Conservation (phyloP, 2,329 filamentous ascomycete genomes). For the Pseudopyricularia javanii region DNA sequence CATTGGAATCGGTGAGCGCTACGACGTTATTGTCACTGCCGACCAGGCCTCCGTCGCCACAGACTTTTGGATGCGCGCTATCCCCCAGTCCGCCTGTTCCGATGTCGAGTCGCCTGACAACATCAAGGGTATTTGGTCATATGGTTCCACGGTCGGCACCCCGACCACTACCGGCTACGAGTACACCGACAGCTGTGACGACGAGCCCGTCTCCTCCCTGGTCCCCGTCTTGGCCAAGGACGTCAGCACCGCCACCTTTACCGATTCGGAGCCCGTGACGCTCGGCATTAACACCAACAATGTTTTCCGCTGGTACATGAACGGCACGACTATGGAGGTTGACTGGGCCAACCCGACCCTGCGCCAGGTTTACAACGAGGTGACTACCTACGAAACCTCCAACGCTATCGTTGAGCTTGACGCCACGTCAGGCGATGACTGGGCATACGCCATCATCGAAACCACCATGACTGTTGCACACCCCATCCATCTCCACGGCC, state of each 20-base stretch:
- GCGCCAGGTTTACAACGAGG: conserved; percentile 2
- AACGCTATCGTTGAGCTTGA: conserved; percentile 18
- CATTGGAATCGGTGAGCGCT: conserved; percentile 31
- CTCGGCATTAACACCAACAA: conserved; percentile 4
- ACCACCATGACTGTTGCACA: too few relatives aligned
- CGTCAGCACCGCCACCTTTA: conserved; percentile 1
- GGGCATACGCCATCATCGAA: conserved; percentile 8
- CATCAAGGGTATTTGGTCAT: conserved; percentile 7
- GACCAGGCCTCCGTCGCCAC: conserved; percentile 3
- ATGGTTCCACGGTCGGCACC: conserved; percentile 6
- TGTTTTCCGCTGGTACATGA: conserved; percentile 11
- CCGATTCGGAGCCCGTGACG: not conserved
- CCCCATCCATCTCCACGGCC: conserved; percentile 38
- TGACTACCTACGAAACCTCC: conserved; percentile 8
- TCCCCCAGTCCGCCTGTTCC: conserved; percentile 5
- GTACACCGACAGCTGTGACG: conserved; percentile 6
- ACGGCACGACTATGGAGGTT: conserved; percentile 7
- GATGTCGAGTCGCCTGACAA: not conserved
- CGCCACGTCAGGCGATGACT: too few relatives aligned
- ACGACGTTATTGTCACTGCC: conserved; percentile 10
- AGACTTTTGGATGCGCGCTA: conserved; percentile 4
- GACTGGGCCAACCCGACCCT: conserved; percentile 11
- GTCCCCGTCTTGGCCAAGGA: conserved; percentile 10
- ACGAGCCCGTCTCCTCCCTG: conserved; percentile 8
- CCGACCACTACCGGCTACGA: not conserved